Evolutionary conservation across 371 early-diverging fungal species (phyloP).

Genomic region (Funneliformis caledonium): DNA sequence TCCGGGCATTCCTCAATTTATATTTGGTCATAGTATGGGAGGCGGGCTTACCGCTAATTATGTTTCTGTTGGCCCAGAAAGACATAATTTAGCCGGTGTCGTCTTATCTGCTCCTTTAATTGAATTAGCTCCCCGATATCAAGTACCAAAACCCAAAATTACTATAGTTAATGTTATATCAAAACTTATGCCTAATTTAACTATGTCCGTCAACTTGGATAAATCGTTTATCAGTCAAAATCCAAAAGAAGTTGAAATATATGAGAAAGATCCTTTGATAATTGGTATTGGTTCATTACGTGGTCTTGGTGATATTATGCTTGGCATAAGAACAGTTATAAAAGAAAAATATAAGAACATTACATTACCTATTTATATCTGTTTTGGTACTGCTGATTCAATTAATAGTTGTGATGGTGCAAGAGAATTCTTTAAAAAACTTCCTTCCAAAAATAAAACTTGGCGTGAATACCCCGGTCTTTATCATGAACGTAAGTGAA

Average conservation of each 20-base stretch:
- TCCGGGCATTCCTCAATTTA: conserved; percentile 55
- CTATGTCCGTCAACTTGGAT: conserved; percentile 51
- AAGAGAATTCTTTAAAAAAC: conserved; percentile 44
- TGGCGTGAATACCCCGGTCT: conserved; percentile 34
- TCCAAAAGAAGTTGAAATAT: conserved; percentile 52
- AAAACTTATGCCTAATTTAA: conserved; percentile 55
- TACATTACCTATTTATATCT: conserved; percentile 51
- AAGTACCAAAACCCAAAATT: conserved; percentile 39
- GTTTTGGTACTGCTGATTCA: conserved; percentile 54
- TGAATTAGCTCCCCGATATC: conserved; percentile 17
- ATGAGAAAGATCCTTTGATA: conserved; percentile 60
- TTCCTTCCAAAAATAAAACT: conserved; percentile 11
- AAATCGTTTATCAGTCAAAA: conserved; percentile 56
- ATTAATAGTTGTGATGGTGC: conserved; percentile 47
- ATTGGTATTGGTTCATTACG: conserved; percentile 53
- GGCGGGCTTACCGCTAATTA: conserved; percentile 63
- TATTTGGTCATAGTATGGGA: conserved; percentile 74
- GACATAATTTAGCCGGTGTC: conserved; percentile 53
- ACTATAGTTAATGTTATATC: conserved; percentile 44
- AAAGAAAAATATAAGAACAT: conserved; percentile 37
- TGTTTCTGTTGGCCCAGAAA: conserved; percentile 49
- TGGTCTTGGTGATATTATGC: conserved; percentile 41
- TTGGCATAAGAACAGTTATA: not conserved
- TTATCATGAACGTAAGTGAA: conserved; percentile 43
- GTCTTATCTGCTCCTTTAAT: conserved; percentile 54